phyloP scores from a whole-genome alignment of 179 eudicot species.

The Spergularia azorica region DNA sequence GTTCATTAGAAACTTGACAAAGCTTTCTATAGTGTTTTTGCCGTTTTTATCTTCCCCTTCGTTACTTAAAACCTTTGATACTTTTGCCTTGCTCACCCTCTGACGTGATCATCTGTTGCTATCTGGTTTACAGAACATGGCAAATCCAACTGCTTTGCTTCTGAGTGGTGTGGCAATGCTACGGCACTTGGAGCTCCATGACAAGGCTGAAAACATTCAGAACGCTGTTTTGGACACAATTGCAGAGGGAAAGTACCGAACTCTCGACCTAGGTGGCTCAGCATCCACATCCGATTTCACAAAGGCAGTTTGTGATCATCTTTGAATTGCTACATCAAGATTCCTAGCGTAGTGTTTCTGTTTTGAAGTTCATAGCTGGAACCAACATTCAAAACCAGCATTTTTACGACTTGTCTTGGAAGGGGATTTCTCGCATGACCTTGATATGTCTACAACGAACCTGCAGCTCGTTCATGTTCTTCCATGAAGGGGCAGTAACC shows the following conservation, averaged over 20 bases:
- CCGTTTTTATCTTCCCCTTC: too few relatives aligned
- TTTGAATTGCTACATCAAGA: constrained; percentile 34
- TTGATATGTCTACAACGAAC: constrained; percentile 18
- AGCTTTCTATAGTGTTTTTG: too few relatives aligned
- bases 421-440: constrained; percentile 14
- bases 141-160: constrained; percentile 95
- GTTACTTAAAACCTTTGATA: background rate
- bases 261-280: constrained; percentile 90
- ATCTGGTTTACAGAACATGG: constrained; percentile 61
- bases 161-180: constrained; percentile 88
- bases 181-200: constrained; percentile 79
- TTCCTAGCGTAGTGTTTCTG: constrained; percentile 9
- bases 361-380: constrained; percentile 20
- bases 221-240: constrained; percentile 80
- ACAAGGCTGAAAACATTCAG: constrained; percentile 82
- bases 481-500: constrained; percentile 11
- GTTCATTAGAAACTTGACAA: too few relatives aligned
- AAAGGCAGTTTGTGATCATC: constrained; percentile 81
- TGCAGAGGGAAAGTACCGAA: constrained; percentile 87
- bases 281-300: constrained; percentile 83
- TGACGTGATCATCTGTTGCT: background rate
- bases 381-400: constrained; percentile 6
- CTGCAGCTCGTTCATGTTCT: constrained; percentile 25
- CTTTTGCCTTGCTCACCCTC: background rate
- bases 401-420: background rate